phyloP scores from a whole-genome alignment of 257 asterid species.

The Cordia subcordata region DNA sequence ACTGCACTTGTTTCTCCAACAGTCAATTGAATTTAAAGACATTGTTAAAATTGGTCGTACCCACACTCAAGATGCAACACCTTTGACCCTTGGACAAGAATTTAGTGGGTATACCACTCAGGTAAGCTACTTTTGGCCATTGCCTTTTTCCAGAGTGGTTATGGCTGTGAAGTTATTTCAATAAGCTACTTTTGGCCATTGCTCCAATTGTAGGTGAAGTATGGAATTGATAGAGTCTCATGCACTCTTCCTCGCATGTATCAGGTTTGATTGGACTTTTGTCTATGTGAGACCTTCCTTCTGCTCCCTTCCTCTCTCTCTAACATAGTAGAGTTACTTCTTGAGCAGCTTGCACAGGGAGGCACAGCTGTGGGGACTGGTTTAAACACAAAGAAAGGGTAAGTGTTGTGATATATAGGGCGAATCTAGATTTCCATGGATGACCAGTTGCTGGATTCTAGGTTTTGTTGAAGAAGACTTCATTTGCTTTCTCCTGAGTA shows the following conservation, averaged over 20 bases:
- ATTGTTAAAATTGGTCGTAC: slow-evolving; percentile 98
- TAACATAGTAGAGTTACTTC: slow-evolving; percentile 25
- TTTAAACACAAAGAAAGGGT: slow-evolving; percentile 95
- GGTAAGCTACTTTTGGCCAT: slow-evolving; percentile 40
- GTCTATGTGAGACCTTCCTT: slow-evolving; percentile 1
- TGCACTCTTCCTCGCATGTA: slow-evolving; percentile 92
- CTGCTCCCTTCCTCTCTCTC: slow-evolving; percentile 8
- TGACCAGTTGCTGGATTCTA: neutral
- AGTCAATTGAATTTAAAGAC: slow-evolving; percentile 82
- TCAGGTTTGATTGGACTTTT: slow-evolving; percentile 45
- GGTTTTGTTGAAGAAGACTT: too few species aligned
- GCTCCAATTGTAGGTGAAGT: slow-evolving; percentile 60
- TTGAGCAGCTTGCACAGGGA: slow-evolving; percentile 95
- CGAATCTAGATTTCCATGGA: neutral
- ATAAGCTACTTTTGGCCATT: neutral
- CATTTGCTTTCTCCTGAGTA: neutral
- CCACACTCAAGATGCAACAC: slow-evolving; percentile 99
- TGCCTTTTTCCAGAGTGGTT: slow-evolving; percentile 5
- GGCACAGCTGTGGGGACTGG: slow-evolving; percentile 99
- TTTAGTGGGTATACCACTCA: slow-evolving; percentile 98
- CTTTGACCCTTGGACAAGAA: slow-evolving; percentile 98
- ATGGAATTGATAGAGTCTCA: slow-evolving; percentile 77
- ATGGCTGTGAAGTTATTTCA: slow-evolving; percentile 13
- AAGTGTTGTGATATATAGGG: slow-evolving; percentile 11
- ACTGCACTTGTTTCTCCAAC: slow-evolving; percentile 16